Evolutionary conservation across 2,329 filamentous ascomycete species (phyloP).

Genomic region (Setomelanomma holmii): DNA sequence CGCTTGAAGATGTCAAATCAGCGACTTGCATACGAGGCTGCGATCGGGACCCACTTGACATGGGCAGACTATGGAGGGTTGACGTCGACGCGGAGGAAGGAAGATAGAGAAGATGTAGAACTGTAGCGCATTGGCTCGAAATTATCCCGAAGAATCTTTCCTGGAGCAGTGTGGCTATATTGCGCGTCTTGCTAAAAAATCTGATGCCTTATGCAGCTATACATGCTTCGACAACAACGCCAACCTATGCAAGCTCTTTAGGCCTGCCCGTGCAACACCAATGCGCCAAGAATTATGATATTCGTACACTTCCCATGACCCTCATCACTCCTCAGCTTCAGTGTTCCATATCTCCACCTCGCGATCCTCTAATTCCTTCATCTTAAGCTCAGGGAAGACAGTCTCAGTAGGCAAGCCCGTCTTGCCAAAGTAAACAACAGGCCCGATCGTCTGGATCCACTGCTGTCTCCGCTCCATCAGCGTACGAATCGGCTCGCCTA

Average conservation of each 20-base stretch:
- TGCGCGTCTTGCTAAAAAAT: no score
- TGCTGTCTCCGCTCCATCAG: conserved; percentile 89
- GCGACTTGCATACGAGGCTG: conserved; percentile 38
- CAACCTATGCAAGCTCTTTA: no score
- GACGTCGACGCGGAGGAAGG: conserved; percentile 43
- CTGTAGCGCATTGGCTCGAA: no score
- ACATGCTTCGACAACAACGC: no score
- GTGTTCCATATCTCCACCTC: conserved; percentile 85
- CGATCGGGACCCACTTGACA: conserved; percentile 45
- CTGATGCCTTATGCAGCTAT: no score
- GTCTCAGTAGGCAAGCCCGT: conserved; percentile 76
- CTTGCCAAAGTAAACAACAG: conserved; percentile 85
- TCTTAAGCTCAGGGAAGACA: conserved; percentile 76
- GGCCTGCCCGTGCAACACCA: no score
- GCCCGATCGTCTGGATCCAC: conserved; percentile 90
- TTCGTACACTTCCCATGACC: neutral
- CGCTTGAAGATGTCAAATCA: conserved; percentile 18
- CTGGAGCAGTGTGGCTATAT: no score
- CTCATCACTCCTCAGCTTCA: conserved; percentile 66
- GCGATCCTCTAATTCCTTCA: conserved; percentile 75
- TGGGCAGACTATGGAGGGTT: conserved; percentile 54
- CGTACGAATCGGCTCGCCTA: conserved; percentile 88
- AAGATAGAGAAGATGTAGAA: conserved; percentile 25
- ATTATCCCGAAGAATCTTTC: no score
- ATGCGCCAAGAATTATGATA: neutral